Conservation (phyloP, 805 yeast genomes). For the Lipomyces sp. region DNA sequence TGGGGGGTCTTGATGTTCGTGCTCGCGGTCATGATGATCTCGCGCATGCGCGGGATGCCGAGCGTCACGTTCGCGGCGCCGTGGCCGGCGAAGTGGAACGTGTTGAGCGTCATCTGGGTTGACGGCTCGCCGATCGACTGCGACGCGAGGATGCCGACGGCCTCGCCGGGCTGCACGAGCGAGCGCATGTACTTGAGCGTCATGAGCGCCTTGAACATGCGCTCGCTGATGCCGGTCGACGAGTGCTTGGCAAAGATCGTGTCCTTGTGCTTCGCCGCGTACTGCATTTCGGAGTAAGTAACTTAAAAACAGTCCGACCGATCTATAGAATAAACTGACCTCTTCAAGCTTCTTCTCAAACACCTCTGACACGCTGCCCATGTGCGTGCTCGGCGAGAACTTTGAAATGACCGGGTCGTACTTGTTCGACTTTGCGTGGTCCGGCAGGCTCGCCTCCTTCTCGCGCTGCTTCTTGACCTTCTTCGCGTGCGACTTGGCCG, state of each 20-base stretch:
- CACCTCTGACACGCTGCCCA: constrained; percentile 89
- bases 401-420: constrained; percentile 86
- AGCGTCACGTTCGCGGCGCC: constrained; percentile 99
- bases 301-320: neutral
- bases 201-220: constrained; percentile 94
- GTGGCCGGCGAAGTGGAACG: constrained; percentile 99
- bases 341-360: constrained; percentile 78
- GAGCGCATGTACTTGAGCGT: constrained; percentile 98
- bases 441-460: constrained; percentile 61
- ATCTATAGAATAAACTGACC: constrained; percentile 37
- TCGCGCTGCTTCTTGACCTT: constrained; percentile 63
- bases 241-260: constrained; percentile 17
- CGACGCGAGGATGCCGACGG: constrained; percentile 97
- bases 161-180: constrained; percentile 91
- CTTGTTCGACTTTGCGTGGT: constrained; percentile 58
- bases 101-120: constrained; percentile 96
- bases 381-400: constrained; percentile 81
- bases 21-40: constrained; percentile 98
- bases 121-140: constrained; percentile 99
- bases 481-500: constrained; percentile 77
- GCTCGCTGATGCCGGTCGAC: constrained; percentile 56
- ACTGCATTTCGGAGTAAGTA: neutral
- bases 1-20: constrained; percentile 96
- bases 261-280: constrained; percentile 17
- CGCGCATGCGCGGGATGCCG: constrained; percentile 99